Evolutionary conservation across 129 eudicot genomes (phyloP), one percentile per base, ranked within the genome.

Genomic region (Helichrysum umbraculigerum): DNA sequence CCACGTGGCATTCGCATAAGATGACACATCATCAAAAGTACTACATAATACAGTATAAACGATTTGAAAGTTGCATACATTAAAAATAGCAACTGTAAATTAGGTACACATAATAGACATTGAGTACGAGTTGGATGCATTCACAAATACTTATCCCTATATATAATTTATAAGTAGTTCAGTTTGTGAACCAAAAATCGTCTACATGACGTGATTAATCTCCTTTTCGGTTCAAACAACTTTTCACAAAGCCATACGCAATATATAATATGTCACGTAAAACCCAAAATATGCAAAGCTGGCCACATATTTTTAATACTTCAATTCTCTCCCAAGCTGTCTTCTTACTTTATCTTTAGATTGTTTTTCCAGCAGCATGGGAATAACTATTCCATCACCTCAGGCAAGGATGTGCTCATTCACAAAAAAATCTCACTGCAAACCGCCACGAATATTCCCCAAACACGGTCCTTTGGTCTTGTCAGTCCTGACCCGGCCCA

Each of bases 311-410:
- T 25, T 16, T 58, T 22, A 2, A 35, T 59, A 41, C 62, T 65
- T 29, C 77, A 61, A 78, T 34, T 7, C n/a, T n/a, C 37, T 35
- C 32, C n/a, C 30, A 11, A 5, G 22, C 4, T 35, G n/a, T 74
- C 50, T 63, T 33, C 19, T 70, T 56, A 41, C 12, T 41, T 41
- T 41, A 12, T 41, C 69, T 58, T 71, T 14, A 20, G 30, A 3
- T 58, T 25, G 28, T 74, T 71, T 80, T 65, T 80, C 71, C 79
- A 52, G 64, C 15, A 64, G 33, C 30, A 80, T 80, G 83, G 83
- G 79, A 74, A 74, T 76, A n/a, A 35, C 76, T 39, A 42, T 80
- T 67, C 71, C 60, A 64, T 73, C 73, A 73, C 4, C 83, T 73
- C 79, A 63, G 75, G 71, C 76, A 4, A 41, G 32, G 7, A 10